Evolutionary conservation across 2,329 filamentous ascomycete species (phyloP).

Genomic region (Chaetomiaceae sp.): DNA sequence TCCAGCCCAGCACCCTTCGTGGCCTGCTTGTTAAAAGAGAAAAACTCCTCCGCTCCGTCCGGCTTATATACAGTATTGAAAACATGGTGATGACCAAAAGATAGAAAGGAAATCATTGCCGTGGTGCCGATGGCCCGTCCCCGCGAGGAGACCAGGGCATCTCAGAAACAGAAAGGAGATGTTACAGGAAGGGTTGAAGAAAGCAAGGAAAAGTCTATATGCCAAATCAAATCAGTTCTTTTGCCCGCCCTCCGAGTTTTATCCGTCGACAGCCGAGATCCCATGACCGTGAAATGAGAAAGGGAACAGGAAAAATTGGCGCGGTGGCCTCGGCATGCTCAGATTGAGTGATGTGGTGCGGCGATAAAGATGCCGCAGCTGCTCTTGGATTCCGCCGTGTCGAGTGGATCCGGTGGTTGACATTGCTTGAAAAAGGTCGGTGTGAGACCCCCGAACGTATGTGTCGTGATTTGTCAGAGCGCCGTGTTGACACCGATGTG

Average conservation of each 20-base stretch:
- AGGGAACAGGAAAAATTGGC: conserved; percentile 5
- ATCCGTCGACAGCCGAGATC: conserved; percentile 16
- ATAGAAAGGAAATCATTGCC: conserved; percentile 13
- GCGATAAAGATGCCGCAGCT: neutral
- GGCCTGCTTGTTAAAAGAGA: conserved; percentile 16
- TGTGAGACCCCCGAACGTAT: too few relatives aligned
- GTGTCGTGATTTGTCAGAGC: too few relatives aligned
- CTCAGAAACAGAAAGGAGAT: conserved; percentile 14
- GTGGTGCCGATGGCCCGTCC: conserved; percentile 10
- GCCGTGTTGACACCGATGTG: too few relatives aligned
- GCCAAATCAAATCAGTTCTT: conserved; percentile 21
- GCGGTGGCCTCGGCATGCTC: neutral
- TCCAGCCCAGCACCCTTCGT: conserved; percentile 27
- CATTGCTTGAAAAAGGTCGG: conserved; percentile 4
- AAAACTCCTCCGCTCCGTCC: conserved; percentile 19
- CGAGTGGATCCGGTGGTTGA: conserved; percentile 9
- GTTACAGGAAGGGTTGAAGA: conserved; percentile 4
- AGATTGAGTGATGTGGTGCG: conserved; percentile 1
- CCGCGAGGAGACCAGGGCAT: conserved; percentile 13
- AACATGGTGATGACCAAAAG: conserved; percentile 15
- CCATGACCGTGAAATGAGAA: conserved; percentile 7
- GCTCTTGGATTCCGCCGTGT: neutral
- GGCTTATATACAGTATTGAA: conserved; percentile 24
- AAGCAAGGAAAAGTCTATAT: conserved; percentile 25
- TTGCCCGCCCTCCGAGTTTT: conserved; percentile 21